These are phyloP conservation scores for Didymella keratinophila DNA, from an alignment of 2,329 filamentous ascomycete genomes.

Conservation along the genomic window DNA sequence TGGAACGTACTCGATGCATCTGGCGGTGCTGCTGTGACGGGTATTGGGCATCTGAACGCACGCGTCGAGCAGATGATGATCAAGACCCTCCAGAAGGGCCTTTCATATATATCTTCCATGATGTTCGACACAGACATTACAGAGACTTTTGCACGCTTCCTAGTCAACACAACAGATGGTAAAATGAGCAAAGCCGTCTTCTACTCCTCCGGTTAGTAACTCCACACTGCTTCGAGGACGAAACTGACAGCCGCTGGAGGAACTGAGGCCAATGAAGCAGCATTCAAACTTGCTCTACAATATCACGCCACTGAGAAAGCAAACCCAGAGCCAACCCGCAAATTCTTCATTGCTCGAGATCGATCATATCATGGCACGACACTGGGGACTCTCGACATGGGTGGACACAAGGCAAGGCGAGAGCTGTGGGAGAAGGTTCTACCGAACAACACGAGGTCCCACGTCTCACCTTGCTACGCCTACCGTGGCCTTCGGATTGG, in stretches of 20 bases:
- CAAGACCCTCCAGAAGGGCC: constrained; percentile 62
- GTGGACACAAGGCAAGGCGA: constrained; percentile 68
- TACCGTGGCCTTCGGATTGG: constrained; percentile 64
- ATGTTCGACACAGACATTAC: constrained; percentile 64
- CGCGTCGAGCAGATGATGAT: constrained; percentile 68
- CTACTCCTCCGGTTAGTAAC: constrained; percentile 62
- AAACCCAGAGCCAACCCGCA: constrained; percentile 61
- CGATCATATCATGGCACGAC: constrained; percentile 77
- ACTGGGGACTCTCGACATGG: constrained; percentile 69
- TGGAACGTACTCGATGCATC: constrained; percentile 72
- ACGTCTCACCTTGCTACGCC: constrained; percentile 71
- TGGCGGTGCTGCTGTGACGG: constrained; percentile 75
- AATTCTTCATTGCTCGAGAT: constrained; percentile 69
- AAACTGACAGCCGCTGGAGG: constrained; percentile 22
- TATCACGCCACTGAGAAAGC: constrained; percentile 66
- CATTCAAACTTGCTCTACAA: constrained; percentile 72
- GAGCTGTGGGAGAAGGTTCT: constrained; percentile 69
- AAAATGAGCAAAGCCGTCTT: constrained; percentile 65
- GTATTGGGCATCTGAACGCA: constrained; percentile 72
- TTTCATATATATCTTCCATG: constrained; percentile 66
- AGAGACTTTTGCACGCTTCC: constrained; percentile 60
- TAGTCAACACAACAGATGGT: constrained; percentile 61
- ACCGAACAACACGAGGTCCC: constrained; percentile 62
- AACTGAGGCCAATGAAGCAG: constrained; percentile 73
- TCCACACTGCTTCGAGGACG: background rate